Conservation (phyloP, 2,329 filamentous ascomycete species). For the Paecilomyces sp. region DNA sequence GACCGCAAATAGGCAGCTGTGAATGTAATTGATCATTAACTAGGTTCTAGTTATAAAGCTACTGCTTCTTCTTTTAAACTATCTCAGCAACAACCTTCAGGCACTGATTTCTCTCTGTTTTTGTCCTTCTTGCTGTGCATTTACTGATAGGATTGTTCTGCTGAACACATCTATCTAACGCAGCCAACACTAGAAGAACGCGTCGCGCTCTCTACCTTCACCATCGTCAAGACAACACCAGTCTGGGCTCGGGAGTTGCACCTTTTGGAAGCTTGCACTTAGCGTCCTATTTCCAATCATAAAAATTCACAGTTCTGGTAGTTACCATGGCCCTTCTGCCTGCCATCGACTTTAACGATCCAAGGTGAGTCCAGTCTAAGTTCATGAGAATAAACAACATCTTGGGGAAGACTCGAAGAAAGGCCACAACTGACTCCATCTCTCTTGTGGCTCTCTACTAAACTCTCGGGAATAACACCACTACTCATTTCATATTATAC, state of each 20-base stretch:
- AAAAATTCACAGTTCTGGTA: not conserved
- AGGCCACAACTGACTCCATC: not conserved
- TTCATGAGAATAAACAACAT: not conserved
- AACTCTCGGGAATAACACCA: not conserved
- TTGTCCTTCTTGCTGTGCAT: not conserved
- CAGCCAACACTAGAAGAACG: not conserved
- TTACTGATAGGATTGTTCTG: not conserved
- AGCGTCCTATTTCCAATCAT: not conserved
- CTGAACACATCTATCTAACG: not conserved
- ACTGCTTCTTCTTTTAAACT: not conserved
- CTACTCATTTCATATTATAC: not conserved
- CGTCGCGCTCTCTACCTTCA: not conserved
- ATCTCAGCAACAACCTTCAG: not conserved
- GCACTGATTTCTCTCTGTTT: not conserved
- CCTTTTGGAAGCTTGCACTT: not conserved
- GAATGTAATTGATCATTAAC: not conserved
- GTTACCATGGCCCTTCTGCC: not conserved
- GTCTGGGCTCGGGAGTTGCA: not conserved
- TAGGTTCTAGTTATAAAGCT: not conserved
- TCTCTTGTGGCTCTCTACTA: not conserved
- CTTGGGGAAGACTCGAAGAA: not conserved
- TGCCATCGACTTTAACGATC: not conserved
- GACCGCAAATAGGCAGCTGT: not conserved
- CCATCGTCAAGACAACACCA: not conserved
- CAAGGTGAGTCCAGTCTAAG: not conserved